phyloP scores from a whole-genome alignment of 2,329 filamentous ascomycete genomes.

The Allantophomopsis cytisporea region DNA sequence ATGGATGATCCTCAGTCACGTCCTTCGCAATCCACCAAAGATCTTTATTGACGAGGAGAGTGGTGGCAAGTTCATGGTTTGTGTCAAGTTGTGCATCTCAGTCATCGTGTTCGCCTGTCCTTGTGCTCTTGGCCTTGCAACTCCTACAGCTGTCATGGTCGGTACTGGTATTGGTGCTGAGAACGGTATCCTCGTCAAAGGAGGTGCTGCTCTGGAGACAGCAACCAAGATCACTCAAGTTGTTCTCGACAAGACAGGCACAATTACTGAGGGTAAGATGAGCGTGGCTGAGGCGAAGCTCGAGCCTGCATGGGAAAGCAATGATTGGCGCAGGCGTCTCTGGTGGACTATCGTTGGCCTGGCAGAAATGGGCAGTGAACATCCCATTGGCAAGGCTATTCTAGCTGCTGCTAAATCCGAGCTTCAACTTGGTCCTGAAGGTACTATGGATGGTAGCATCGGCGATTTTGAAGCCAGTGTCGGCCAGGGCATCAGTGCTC shows the following conservation, averaged over 20 bases:
- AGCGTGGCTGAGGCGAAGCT: constrained; percentile 65
- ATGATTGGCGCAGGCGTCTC: constrained; percentile 53
- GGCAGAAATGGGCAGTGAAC: constrained; percentile 91
- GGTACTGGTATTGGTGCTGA: constrained; percentile 94
- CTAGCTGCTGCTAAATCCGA: constrained; percentile 61
- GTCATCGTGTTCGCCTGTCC: constrained; percentile 98
- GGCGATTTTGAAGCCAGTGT: constrained; percentile 76
- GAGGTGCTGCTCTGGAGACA: constrained; percentile 80
- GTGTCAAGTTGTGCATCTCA: constrained; percentile 92
- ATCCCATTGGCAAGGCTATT: constrained; percentile 88
- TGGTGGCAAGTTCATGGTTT: constrained; percentile 91
- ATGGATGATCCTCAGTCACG: constrained; percentile 93
- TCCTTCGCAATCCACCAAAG: constrained; percentile 68
- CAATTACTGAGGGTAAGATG: constrained; percentile 91
- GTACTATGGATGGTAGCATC: constrained; percentile 66
- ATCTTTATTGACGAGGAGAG: constrained; percentile 73
- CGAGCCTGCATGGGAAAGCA: constrained; percentile 53
- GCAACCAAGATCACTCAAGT: constrained; percentile 84
- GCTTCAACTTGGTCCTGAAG: constrained; percentile 59
- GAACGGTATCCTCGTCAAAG: constrained; percentile 95
- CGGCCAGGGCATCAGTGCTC: constrained; percentile 72
- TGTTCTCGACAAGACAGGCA: constrained; percentile 92
- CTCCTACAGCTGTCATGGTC: constrained; percentile 96
- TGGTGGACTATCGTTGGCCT: constrained; percentile 97
- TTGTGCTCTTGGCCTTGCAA: constrained; percentile 89